Base-by-base conservation (phyloP, 805 yeast genomes). In the Wickerhamiella australiensis region DNA sequence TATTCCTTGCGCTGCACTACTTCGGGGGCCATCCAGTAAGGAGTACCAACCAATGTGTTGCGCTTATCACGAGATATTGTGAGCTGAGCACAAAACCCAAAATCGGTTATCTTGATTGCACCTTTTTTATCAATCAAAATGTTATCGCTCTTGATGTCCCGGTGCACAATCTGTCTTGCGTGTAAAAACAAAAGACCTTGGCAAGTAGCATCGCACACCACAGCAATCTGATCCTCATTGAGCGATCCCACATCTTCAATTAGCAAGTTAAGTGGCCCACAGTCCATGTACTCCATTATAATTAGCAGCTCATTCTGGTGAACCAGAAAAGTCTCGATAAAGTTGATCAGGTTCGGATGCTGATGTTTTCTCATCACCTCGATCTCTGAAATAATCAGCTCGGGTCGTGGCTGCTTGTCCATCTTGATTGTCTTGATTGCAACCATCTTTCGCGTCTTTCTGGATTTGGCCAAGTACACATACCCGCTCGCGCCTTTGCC, bases 141-240 rank as follows among this genome's bases (percentile, higher is more conserved):
- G 63, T 92, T 92, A 0, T 97, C 98, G 2, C 97, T 95, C 65
- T 92, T 92, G 59, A 92, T 78, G 65, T 92, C 99, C 57, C 99
- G 75, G 65, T 92, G 99, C 27, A 92, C 90, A 22, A 92, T 92
- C 13, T 95, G 95, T 52, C 82, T 78, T 54, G 74, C 77, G 64
- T 92, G 99, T 15, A 92, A 86, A 49, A 76, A 82, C 53, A 75
- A 77, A 31, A 92, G 71, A 0, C 94, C 97, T 9, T 77, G 61
- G 37, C 88, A 68, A 35, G 85, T 64, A 61, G 92, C 98, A 46
- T 97, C 71, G 52, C 83, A 76, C 9, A 92, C 78, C 13, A 92
- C 81, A 15, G 88, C 82, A 29, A 84, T 78, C 61, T 83, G 81
- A 59, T 73, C 73, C 61, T 92, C 98, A 53, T 87, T 95, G 37